Percentiles rank a stretch among this genome's conserved stretches.
These are phyloP conservation scores for Sclerotinia sclerotiorum DNA, from an alignment of 2,329 filamentous ascomycete genomes.

Conservation along the genomic window DNA sequence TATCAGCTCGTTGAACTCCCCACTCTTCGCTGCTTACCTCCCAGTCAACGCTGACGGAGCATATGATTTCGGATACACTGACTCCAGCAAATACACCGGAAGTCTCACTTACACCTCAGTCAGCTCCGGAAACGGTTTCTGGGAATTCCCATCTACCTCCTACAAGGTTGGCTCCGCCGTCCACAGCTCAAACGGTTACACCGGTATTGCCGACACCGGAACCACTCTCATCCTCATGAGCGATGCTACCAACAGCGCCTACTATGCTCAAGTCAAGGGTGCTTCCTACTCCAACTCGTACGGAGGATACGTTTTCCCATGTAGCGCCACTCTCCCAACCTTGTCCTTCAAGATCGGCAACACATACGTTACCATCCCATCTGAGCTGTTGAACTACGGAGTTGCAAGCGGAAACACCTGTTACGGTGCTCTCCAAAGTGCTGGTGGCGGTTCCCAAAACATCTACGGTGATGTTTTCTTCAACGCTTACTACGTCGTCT, in stretches of 20 bases:
- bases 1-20: constrained; percentile 35
- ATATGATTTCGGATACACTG: constrained; percentile 58
- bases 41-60: constrained; percentile 48
- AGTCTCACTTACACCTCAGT: constrained; percentile 51
- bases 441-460: constrained; percentile 34
- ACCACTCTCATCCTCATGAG: constrained; percentile 45
- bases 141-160: constrained; percentile 54
- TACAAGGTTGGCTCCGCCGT: constrained; percentile 48
- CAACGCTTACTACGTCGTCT: constrained; percentile 39
- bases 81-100: constrained; percentile 53
- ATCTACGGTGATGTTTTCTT: constrained; percentile 42
- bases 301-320: constrained; percentile 43
- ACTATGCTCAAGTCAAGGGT: constrained; percentile 42
- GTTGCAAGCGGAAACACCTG: constrained; percentile 33
- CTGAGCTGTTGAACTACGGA: constrained; percentile 42
- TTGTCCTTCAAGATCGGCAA: constrained; percentile 41
- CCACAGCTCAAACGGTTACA: constrained; percentile 43
- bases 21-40: constrained; percentile 57
- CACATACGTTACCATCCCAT: constrained; percentile 41
- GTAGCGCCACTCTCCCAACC: constrained; percentile 40
- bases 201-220: constrained; percentile 45
- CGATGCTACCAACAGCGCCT: constrained; percentile 40
- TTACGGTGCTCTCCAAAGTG: constrained; percentile 43
- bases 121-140: constrained; percentile 51
- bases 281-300: constrained; percentile 35